A percentile compares a stretch with the other conserved stretches of the same genome.
Evolutionary conservation across 2,329 filamentous ascomycete genomes (phyloP).

Genomic region (Calonectria naviculata): DNA sequence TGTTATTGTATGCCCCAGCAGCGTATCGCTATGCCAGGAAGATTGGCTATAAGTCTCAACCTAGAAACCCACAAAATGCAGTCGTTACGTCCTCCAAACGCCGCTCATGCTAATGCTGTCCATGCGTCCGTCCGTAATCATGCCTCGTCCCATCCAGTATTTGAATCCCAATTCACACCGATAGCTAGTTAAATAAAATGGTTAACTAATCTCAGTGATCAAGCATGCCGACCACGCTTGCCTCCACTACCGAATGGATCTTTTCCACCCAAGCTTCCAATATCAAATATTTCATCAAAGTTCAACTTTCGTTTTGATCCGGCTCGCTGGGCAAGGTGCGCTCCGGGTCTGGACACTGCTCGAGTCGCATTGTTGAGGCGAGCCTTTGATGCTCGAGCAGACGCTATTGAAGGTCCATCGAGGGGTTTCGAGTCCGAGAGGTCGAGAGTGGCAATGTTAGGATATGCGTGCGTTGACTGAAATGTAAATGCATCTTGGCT

Average conservation of each 20-base stretch:
- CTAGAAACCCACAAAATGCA: slow-evolving; percentile 40
- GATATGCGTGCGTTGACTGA: slow-evolving; percentile 70
- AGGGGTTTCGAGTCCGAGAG: slow-evolving; percentile 63
- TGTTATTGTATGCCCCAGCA: slow-evolving; percentile 27
- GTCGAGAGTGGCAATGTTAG: slow-evolving; percentile 70
- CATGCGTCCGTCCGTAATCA: slow-evolving; percentile 48
- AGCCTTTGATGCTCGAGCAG: slow-evolving; percentile 42
- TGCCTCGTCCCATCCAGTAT: slow-evolving; percentile 42
- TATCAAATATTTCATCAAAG: slow-evolving; percentile 79
- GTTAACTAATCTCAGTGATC: slow-evolving; percentile 26
- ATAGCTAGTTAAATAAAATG: slow-evolving; percentile 30
- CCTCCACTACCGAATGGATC: slow-evolving; percentile 63
- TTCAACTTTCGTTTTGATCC: slow-evolving; percentile 81
- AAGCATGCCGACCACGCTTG: slow-evolving; percentile 63
- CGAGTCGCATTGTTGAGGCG: slow-evolving; percentile 41
- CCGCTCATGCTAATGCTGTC: slow-evolving; percentile 50
- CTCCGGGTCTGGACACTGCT: slow-evolving; percentile 39
- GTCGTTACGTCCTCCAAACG: slow-evolving; percentile 49
- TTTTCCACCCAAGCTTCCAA: slow-evolving; percentile 70
- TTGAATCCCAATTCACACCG: slow-evolving; percentile 34
- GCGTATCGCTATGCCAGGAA: slow-evolving; percentile 24
- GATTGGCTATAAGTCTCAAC: slow-evolving; percentile 31
- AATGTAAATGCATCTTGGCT: slow-evolving; percentile 76
- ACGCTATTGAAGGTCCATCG: slow-evolving; percentile 45
- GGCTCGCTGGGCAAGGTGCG: slow-evolving; percentile 69